Conservation (phyloP, 768 basidiomycete genomes). For the Boletus subcaerulescens region DNA sequence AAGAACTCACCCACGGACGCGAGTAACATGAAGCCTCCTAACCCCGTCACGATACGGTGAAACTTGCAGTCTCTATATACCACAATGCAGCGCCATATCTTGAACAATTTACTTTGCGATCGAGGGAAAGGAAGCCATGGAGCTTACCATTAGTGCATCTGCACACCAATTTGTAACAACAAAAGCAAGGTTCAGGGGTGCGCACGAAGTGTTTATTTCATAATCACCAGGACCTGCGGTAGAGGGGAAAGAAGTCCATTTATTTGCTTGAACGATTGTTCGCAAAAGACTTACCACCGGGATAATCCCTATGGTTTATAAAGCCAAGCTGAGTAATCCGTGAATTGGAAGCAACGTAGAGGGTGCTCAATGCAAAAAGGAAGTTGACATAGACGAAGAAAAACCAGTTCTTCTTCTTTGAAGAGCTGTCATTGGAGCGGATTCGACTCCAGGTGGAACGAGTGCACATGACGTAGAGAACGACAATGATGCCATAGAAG, state of each 20-base stretch:
- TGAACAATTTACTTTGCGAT: not conserved
- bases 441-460: slow-evolving; percentile 28
- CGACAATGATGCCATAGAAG: slow-evolving; percentile 28
- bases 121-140: not conserved
- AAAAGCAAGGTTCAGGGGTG: slow-evolving; percentile 28
- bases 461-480: slow-evolving; percentile 25
- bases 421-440: not conserved
- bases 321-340: slow-evolving; percentile 30
- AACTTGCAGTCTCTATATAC: slow-evolving; percentile 30
- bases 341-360: slow-evolving; percentile 24
- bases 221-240: slow-evolving; percentile 24
- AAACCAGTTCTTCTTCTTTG: slow-evolving; percentile 19
- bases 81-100: slow-evolving; percentile 34
- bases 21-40: slow-evolving; percentile 22
- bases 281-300: slow-evolving; percentile 21
- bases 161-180: slow-evolving; percentile 32
- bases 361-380: slow-evolving; percentile 27
- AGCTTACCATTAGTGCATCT: slow-evolving; percentile 29
- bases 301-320: slow-evolving; percentile 30
- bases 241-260: not conserved
- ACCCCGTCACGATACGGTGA: slow-evolving; percentile 10
- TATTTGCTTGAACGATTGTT: not conserved
- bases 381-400: slow-evolving; percentile 30
- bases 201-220: slow-evolving; percentile 21
- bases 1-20: slow-evolving; percentile 21